Percentiles rank a stretch among this genome's conserved stretches.
Evolutionary conservation across 495 filamentous ascomycete genomes (phyloP).

Genomic region (Choiromyces venosus): DNA sequence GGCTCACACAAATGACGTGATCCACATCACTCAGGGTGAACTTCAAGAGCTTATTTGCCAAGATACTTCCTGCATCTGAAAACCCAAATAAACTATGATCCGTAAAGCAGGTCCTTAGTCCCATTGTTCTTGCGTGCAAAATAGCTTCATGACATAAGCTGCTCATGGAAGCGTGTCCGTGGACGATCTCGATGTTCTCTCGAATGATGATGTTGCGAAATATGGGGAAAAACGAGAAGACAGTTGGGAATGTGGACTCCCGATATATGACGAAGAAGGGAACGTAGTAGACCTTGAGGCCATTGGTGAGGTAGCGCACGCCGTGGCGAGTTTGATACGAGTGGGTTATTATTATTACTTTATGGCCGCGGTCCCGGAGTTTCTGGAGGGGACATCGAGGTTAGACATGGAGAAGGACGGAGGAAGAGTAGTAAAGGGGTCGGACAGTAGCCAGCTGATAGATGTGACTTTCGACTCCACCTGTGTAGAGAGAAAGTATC

Average conservation of each 20-base stretch:
- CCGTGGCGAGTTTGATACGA: constrained; percentile 88
- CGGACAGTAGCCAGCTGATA: constrained; percentile 70
- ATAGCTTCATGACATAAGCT: constrained; percentile 93
- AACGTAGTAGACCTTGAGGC: constrained; percentile 95
- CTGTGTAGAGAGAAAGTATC: constrained; percentile 41
- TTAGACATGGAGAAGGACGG: constrained; percentile 12
- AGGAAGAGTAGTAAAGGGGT: background rate
- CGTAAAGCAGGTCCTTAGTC: constrained; percentile 88
- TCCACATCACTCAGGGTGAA: constrained; percentile 95
- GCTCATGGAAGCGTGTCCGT: constrained; percentile 88
- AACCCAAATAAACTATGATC: constrained; percentile 98
- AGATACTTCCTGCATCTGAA: constrained; percentile 89
- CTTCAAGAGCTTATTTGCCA: constrained; percentile 94
- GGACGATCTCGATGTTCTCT: constrained; percentile 92
- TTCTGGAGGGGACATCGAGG: constrained; percentile 47
- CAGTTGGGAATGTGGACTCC: constrained; percentile 88
- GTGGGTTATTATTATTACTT: constrained; percentile 96
- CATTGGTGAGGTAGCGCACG: constrained; percentile 95
- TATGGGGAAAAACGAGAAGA: constrained; percentile 96
- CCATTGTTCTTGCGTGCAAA: constrained; percentile 93
- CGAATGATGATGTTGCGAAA: constrained; percentile 93
- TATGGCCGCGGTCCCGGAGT: constrained; percentile 93
- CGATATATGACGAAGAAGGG: constrained; percentile 94
- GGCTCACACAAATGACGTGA: constrained; percentile 95
- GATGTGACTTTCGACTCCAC: constrained; percentile 95